Base-by-base conservation (phyloP, 345 rosid species). In the Citrus sinensis region DNA sequence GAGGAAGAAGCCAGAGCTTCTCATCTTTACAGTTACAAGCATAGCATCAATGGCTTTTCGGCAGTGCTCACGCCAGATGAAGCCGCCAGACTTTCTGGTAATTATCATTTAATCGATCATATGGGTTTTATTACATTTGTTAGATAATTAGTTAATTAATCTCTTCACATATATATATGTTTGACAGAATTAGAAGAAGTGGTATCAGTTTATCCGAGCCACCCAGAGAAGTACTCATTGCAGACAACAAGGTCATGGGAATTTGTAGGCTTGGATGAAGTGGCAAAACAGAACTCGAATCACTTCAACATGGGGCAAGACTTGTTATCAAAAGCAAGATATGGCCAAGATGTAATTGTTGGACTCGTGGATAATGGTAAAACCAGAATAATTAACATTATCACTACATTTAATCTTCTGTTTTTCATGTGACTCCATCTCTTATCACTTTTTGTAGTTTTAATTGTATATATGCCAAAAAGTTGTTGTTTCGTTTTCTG, bases 171-270 rank as follows among this genome's bases (percentile, higher is more conserved):
- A 6, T 32, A 1, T 71, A 3, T 16, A 2, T 32, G 46, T 5
- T 17, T 7, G 37, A 49, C 87, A 95, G 98, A 86, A 79, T 9
- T 86, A 77, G 87, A 92, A 34, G 98, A 87, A 25, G 98, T 95
- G 63, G 85, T 80, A 20, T 85, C 92, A 2, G 90, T 95, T 11
- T 74, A 84, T 54, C 58, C 79, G 73, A 91, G 90, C 76, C 67
- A 87, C 1, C 85, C 89, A 30, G 78, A 82, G 73, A 85, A 85
- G 81, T 90, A 93, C 79, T 78, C 90, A n/a, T 10, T 84, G 63
- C 97, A 90, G 39, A 95, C 98, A 0, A 93, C 98, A 77, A 80
- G 98, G 80, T 95, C 98, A 63, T 95, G 98, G 98, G 87, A 91
- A 71, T 95, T 95, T 76, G 85, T 85, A 61, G 98, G 98, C 16